Base-by-base conservation (phyloP, 805 yeast genomes). In the Pichia scutulata region DNA sequence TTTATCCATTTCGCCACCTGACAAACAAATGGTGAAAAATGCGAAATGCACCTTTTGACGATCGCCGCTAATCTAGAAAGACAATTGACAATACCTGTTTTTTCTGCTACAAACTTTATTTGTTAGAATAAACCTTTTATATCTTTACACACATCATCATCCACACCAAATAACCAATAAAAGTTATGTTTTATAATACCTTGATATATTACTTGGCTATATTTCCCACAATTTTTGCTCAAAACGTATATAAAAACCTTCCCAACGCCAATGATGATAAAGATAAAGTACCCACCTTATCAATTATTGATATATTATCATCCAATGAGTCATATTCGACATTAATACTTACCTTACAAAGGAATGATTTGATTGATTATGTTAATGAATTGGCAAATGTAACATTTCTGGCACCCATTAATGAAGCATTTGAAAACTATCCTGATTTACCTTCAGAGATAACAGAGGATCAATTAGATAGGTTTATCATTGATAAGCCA, bases 331-430 rank as follows among this genome's bases (percentile, higher is more conserved):
- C 84, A 60, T 89, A 80, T 67, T 80, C 88, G 40, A 73, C 73
- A 40, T 82, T 86, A 51, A 66, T 86, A 40, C 69, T 82, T 47
- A 66, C 77, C 21, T 54, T 88, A 2, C 96, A 87, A 60, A 65
- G 75, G 48, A 71, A 73, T 47, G 89, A 82, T 14, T 65, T 82
- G 46, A 70, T 88, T 1, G 89, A 89, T 2, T 63, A 67, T 40
- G 62, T 88, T 30, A 87, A 86, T 60, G 67, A 67, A 21, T 62
- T 84, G 52, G 67, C 69, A 23, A 83, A 86, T 61, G 77, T 83
- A 51, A 86, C 96, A 0, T 65, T 88, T n/a, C 62, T 85, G 40
- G 95, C 95, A 1, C 95, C 96, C 0, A 75, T 84, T 13, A 88
- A 88, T 61, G 81, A 83, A 56, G 96, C 96, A 1, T 86, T 85